phyloP scores from a whole-genome alignment of 768 basidiomycete genomes.

The Hydnum rufescens region DNA sequence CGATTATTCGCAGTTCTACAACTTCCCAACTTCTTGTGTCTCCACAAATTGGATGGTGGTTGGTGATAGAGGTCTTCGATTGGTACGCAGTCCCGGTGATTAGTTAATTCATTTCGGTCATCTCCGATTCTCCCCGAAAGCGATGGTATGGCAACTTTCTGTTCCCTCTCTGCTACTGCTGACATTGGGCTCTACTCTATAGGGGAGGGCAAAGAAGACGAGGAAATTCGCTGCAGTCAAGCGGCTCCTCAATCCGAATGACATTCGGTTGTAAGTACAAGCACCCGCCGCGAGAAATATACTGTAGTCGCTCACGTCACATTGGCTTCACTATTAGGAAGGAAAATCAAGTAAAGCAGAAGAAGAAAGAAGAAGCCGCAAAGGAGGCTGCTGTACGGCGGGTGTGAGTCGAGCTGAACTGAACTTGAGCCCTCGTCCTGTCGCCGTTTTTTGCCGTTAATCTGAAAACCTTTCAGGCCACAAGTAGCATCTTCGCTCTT shows the following conservation, averaged over 20 bases:
- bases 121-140: too few relatives aligned
- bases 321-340: conserved; percentile 33
- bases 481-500: conserved; percentile 84
- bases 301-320: neutral
- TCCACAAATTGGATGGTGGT: too few relatives aligned
- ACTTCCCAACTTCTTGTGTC: too few relatives aligned
- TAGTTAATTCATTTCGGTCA: too few relatives aligned
- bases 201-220: conserved; percentile 87
- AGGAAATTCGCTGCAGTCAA: conserved; percentile 91
- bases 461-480: conserved; percentile 28
- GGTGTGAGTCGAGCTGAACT: conserved; percentile 35
- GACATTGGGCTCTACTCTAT: too few relatives aligned
- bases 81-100: too few relatives aligned
- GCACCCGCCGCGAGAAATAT: neutral
- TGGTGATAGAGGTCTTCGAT: too few relatives aligned
- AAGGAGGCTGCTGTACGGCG: conserved; percentile 59
- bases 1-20: too few relatives aligned
- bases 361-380: conserved; percentile 62
- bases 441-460: neutral
- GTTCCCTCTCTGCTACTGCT: too few relatives aligned
- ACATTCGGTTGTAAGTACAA: conserved; percentile 61
- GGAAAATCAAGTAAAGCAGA: conserved; percentile 79
- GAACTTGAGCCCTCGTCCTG: neutral
- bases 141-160: too few relatives aligned
- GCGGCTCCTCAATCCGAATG: conserved; percentile 82